Base-by-base conservation (phyloP, 1,139 yeast genomes). In the Geotrichum klebahnii region DNA sequence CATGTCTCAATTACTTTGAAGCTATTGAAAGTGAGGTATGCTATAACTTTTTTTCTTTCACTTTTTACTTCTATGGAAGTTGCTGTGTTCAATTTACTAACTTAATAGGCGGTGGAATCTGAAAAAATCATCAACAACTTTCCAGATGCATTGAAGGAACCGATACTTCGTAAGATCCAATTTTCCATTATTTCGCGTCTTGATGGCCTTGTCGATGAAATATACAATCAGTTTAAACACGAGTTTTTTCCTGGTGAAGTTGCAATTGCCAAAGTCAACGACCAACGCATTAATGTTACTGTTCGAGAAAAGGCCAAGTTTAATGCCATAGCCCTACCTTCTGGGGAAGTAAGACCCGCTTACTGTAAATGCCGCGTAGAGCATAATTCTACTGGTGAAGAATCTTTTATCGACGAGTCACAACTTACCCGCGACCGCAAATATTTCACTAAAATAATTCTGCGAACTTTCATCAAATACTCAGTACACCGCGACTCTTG, bases 181-280 rank as follows among this genome's bases (percentile, higher is more conserved):
- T 89, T 88, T 63, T 84, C 89, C 57, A 77, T 84, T 26, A 81
- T 81, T n/a, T 81, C 95, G 33, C 76, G 98, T 59, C 76, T 92
- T 47, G 97, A 92, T 66, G 81, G 80, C 55, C 74, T 92, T 45
- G 96, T 89, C 3, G 97, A 92, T 67, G 85, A 83, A 55, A 89
- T 89, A 12, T 70, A 68, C 51, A 71, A 77, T 60, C 76, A 76
- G 44, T 87, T 90, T 70, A 85, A 85, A 59, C 79, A 77, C 58
- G 96, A 89, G 61, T 92, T 82, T 63, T 92, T 84, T 64, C 97
- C 97, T 0, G 97, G 97, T 6, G 98, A 92, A 66, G 72, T 76
- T 6, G 90, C 89, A 8, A 78, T 77, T 57, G 78, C 90, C 46
- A 61, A 62, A 33, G 54, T 59, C 32, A 77, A 80, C 62, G 76